phyloP scores from a whole-genome alignment of 108 stramenopile genomes.

The Mayamaea pseudoterrestris region DNA sequence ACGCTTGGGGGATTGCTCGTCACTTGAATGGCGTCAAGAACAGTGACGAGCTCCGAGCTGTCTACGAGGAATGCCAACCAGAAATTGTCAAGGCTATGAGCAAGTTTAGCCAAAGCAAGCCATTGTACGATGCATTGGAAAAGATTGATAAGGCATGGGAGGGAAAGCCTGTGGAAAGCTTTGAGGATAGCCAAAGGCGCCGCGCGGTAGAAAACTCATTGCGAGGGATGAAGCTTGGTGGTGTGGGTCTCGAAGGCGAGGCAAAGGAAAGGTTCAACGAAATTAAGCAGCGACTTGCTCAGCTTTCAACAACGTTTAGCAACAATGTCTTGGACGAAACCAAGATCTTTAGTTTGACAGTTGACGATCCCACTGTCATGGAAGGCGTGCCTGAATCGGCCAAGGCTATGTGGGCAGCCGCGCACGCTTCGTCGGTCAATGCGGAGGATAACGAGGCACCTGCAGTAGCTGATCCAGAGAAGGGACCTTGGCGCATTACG shows the following conservation, averaged over 20 bases:
- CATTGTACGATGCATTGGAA: constrained; percentile 82
- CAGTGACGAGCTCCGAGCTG: constrained; percentile 79
- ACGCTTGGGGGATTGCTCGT: constrained; percentile 91
- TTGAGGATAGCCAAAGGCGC: constrained; percentile 50
- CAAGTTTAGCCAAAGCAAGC: constrained; percentile 78
- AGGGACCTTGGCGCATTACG: constrained; percentile 90
- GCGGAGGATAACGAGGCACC: constrained; percentile 26
- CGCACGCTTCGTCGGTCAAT: constrained; percentile 18
- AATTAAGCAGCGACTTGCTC: constrained; percentile 80
- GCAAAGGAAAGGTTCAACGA: constrained; percentile 89
- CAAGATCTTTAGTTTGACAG: constrained; percentile 73
- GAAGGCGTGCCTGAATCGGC: constrained; percentile 88
- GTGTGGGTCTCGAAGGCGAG: constrained; percentile 87
- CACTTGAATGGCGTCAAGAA: constrained; percentile 97
- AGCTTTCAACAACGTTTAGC: constrained; percentile 77
- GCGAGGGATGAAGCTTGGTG: constrained; percentile 76
- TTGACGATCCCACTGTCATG: constrained; percentile 59
- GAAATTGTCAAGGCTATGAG: constrained; percentile 80
- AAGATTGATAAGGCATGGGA: constrained; percentile 47
- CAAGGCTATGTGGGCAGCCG: constrained; percentile 82
- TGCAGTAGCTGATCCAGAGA: constrained; percentile 62
- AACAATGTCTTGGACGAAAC: constrained; percentile 97
- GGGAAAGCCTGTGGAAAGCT: constrained; percentile 21
- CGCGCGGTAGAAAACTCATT: constrained; percentile 74
- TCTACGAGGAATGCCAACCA: constrained; percentile 87